Conservation (phyloP, 805 yeast genomes). For the Teunomyces tritomae region DNA sequence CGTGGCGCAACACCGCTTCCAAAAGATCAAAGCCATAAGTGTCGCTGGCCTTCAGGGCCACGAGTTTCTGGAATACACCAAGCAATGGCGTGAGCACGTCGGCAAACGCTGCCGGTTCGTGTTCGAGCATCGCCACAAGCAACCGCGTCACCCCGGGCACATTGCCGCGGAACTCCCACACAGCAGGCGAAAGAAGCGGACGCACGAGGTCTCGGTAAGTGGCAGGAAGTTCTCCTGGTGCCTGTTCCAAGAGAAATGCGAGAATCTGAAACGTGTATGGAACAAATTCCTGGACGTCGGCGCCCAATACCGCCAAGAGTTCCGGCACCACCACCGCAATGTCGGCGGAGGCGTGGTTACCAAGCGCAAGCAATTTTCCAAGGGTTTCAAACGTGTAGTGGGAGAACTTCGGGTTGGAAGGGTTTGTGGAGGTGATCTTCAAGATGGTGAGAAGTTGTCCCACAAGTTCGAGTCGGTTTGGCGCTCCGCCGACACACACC, state of each 20-base stretch:
- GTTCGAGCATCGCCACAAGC: constrained; percentile 60
- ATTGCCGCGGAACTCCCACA: constrained; percentile 93
- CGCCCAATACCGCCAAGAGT: constrained; percentile 63
- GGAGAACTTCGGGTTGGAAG: constrained; percentile 91
- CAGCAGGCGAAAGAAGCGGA: constrained; percentile 83
- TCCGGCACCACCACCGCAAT: constrained; percentile 63
- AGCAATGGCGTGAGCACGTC: constrained; percentile 66
- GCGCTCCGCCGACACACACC: constrained; percentile 57
- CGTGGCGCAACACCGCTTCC: constrained; percentile 58
- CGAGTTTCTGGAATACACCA: constrained; percentile 94
- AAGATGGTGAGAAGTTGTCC: constrained; percentile 70
- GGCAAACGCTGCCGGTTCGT: constrained; percentile 41
- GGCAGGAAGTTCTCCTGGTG: constrained; percentile 60
- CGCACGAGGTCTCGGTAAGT: constrained; percentile 64
- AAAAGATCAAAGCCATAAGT: constrained; percentile 80
- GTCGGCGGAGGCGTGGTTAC: constrained; percentile 25
- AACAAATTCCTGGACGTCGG: constrained; percentile 89
- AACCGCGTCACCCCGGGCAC: constrained; percentile 89
- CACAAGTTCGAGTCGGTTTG: constrained; percentile 47
- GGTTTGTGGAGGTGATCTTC: constrained; percentile 73
- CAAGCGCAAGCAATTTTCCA: constrained; percentile 66
- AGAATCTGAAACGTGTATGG: constrained; percentile 93
- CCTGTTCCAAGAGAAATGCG: constrained; percentile 67
- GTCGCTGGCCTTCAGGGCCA: constrained; percentile 82
- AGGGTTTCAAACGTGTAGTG: constrained; percentile 90